These are phyloP conservation scores for Colletotrichum falcatum DNA, from an alignment of 2,329 filamentous ascomycete species.

Conservation along the genomic window DNA sequence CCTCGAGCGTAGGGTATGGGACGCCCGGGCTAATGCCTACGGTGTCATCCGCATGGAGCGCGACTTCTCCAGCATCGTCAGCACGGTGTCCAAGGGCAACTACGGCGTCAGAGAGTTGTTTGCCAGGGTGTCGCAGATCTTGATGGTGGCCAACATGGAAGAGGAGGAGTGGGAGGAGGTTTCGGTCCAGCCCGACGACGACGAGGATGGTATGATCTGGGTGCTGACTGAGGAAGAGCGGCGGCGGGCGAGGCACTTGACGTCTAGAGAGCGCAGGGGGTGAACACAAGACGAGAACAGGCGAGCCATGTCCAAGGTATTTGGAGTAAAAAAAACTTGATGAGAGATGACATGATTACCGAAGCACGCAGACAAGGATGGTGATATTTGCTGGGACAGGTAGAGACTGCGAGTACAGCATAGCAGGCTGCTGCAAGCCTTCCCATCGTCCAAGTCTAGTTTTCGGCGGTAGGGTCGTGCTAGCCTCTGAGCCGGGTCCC, in stretches of 20 bases:
- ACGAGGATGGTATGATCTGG: conserved; percentile 77
- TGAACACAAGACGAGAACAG: conserved; percentile 4
- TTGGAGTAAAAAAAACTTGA: conserved; percentile 30
- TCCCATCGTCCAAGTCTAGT: not conserved
- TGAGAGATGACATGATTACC: conserved; percentile 32
- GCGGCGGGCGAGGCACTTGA: conserved; percentile 76
- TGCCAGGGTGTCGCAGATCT: conserved; percentile 80
- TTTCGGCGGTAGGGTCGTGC: not conserved
- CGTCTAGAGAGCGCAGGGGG: conserved; percentile 31
- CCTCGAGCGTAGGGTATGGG: conserved; percentile 89
- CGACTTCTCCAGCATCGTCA: conserved; percentile 82
- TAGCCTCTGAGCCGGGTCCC: not conserved
- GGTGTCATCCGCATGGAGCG: conserved; percentile 87
- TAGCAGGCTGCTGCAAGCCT: not conserved
- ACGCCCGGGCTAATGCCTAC: conserved; percentile 82
- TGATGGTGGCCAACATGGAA: conserved; percentile 92
- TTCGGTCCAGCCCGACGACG: conserved; percentile 49
- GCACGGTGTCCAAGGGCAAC: conserved; percentile 74
- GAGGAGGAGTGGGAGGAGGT: conserved; percentile 94
- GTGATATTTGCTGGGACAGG: not conserved
- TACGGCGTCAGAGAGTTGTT: conserved; percentile 86
- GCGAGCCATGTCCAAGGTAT: not conserved
- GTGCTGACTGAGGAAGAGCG: conserved; percentile 80
- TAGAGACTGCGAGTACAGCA: not conserved
- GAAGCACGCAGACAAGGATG: conserved; percentile 9